Base-by-base conservation (phyloP, 2,329 filamentous ascomycete species). In the Epichloe sylvatica region DNA sequence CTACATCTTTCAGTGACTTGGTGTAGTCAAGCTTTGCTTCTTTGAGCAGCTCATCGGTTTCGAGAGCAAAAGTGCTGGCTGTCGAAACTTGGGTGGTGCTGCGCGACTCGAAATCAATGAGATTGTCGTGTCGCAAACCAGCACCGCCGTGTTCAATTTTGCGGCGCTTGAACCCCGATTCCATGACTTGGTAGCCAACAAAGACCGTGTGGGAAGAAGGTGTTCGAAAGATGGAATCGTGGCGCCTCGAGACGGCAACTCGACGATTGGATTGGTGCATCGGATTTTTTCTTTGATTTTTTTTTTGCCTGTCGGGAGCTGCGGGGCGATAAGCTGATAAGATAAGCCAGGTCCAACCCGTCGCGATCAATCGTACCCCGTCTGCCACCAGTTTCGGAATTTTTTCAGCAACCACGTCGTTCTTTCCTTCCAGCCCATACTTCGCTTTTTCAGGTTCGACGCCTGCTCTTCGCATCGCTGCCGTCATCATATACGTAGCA, bases 11-110 rank as follows among this genome's bases (percentile, higher is more conserved):
- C 48, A 80, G 68, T 13, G 69, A 60, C 52, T 70, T 71, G 35
- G 58, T 60, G 57, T 79, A 76, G 59, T 80, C 72, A 21, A 78
- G 59, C 49, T 69, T 72, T 51, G 74, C 70, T 53, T 79, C 74
- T 51, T 71, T 72, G 52, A 81, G 60, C 17, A 82, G 66, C 61
- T 82, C 77, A 43, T 80, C 75, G 3, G 77, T 76, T 62, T 81
- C 74, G 46, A 81, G 62, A 45, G 78, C 68, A 54, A 81, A 80
- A 35, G 75, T 72, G 60, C 74, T 77, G 15, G 75, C 69, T 8
- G 72, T 68, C 34, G 70, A 67, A 42, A 73, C 59, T 19, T 65
- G 64, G 37, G 69, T 62, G 4, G 70, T 60, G 50, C 60, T 65
- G 35, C 61, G 63, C 45, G 65, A 63, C 53, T 71, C 65, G 47